Percentiles rank a stretch among this genome's conserved stretches.
phyloP scores from a whole-genome alignment of 2,329 filamentous ascomycete genomes.

The Sclerotinia glacialis region DNA sequence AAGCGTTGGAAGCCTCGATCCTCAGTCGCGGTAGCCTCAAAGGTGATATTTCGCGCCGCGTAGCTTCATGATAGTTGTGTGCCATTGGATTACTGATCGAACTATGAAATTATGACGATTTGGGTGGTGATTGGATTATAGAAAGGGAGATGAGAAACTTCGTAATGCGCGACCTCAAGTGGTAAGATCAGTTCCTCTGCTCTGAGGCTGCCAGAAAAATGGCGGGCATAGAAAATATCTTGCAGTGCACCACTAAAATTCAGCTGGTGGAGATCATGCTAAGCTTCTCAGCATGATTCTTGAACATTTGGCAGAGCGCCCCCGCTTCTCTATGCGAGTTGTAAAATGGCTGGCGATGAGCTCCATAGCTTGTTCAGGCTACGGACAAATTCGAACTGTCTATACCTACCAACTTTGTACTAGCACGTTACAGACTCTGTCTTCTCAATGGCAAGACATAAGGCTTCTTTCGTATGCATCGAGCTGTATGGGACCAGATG shows the following conservation, averaged over 20 bases:
- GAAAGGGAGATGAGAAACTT: neutral
- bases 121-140: neutral
- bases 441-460: constrained; percentile 6
- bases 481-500: constrained; percentile 69
- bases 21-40: neutral
- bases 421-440: neutral
- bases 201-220: neutral
- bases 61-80: neutral
- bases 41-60: neutral
- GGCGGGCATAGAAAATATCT: neutral
- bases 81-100: neutral
- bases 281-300: neutral
- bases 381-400: neutral
- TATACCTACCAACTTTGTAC: neutral
- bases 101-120: neutral
- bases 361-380: neutral
- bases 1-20: neutral
- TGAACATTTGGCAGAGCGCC: neutral
- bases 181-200: neutral
- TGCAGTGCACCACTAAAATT: neutral
- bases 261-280: neutral
- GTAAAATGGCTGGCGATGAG: neutral
- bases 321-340: neutral
- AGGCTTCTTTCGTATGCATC: constrained; percentile 61
- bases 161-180: neutral